A percentile compares a stretch with the other conserved stretches of the same genome.
Evolutionary conservation across 331 rosid genomes (phyloP).

Genomic region (Spiraea crenata): DNA sequence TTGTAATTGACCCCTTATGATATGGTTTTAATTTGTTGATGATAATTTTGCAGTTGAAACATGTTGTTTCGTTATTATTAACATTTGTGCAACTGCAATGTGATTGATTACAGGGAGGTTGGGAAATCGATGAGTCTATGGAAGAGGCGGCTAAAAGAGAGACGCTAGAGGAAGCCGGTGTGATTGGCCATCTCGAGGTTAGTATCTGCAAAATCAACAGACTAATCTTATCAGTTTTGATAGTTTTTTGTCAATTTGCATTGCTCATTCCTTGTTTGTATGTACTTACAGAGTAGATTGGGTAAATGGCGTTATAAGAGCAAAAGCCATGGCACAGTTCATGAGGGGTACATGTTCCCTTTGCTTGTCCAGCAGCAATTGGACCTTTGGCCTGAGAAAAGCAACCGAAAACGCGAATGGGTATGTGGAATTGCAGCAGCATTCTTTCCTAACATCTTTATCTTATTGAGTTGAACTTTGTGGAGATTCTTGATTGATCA

Average conservation of each 20-base stretch:
- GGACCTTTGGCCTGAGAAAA: constrained; percentile 82
- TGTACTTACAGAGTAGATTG: constrained; percentile 51
- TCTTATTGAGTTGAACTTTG: background rate
- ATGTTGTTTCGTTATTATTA: background rate
- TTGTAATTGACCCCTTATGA: background rate
- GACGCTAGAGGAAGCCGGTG: constrained; percentile 92
- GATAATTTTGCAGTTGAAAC: background rate
- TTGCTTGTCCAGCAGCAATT: constrained; percentile 59
- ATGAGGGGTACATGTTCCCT: constrained; percentile 78
- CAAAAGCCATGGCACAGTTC: constrained; percentile 61
- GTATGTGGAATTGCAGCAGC: constrained; percentile 35
- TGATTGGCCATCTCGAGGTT: constrained; percentile 66
- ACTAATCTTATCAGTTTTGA: background rate
- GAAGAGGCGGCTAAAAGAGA: constrained; percentile 82
- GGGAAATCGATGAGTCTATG: constrained; percentile 84
- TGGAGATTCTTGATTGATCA: background rate
- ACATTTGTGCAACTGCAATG: constrained; percentile 4
- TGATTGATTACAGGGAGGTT: constrained; percentile 69
- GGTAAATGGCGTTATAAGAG: constrained; percentile 78
- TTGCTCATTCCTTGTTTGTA: constrained; percentile 27
- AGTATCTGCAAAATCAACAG: constrained; percentile 29
- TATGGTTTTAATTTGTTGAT: background rate
- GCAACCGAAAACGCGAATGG: constrained; percentile 68
- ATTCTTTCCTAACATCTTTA: background rate
- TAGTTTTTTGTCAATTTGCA: background rate